Base-by-base conservation (phyloP, 2,329 filamentous ascomycete genomes). In the Paraphaeosphaeria minitans region DNA sequence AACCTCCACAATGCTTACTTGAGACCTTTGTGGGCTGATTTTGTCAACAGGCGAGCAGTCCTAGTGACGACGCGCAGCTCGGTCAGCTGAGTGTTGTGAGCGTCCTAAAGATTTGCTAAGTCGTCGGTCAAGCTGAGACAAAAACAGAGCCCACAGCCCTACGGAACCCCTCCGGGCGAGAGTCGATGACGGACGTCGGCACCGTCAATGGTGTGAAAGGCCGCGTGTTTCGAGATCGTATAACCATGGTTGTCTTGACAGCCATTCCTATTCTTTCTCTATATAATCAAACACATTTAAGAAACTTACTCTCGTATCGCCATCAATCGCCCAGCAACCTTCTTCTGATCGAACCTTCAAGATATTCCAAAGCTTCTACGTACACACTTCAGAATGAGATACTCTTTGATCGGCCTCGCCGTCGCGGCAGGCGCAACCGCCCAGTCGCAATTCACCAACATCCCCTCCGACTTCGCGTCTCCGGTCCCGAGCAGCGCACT, bases 331-430 rank as follows among this genome's bases (percentile, higher is more conserved):
- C 19, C 43, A 46, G 14, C 7, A 19, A 21, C 19, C 10, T 43
- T 22, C 8, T 35, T 50, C 37, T 24, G 9, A 7, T 24, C 31
- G 21, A 50, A 4, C 21, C 31, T 24, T 31, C 14, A 37, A 50
- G n/a, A 22, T n/a, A 50, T 35, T 13, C 21, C 14, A 33, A 33
- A 12, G 31, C 14, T 19, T 31, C 6, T 33, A 19, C 16, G 22
- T 4, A 7, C 57, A 14, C 37, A 9, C n/a, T 14, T n/a, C 37
- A 53, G 8, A n/a, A 56, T 58, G 56, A 57, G 53, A 46, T 51
- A 33, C 19, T 39, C 48, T 19, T 12, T 58, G 48, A 42, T 54
- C 33, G 55, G 53, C 52, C 50, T 64, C 48, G 55, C 53, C 22
- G 43, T 57, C 21, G 24, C 60, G 16, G 59, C 54, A 31, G 37